A percentile compares a stretch with the other conserved stretches of the same genome.
These are phyloP conservation scores for Kalmusia sp. DNA, from an alignment of 2,329 filamentous ascomycete genomes.

Conservation along the genomic window DNA sequence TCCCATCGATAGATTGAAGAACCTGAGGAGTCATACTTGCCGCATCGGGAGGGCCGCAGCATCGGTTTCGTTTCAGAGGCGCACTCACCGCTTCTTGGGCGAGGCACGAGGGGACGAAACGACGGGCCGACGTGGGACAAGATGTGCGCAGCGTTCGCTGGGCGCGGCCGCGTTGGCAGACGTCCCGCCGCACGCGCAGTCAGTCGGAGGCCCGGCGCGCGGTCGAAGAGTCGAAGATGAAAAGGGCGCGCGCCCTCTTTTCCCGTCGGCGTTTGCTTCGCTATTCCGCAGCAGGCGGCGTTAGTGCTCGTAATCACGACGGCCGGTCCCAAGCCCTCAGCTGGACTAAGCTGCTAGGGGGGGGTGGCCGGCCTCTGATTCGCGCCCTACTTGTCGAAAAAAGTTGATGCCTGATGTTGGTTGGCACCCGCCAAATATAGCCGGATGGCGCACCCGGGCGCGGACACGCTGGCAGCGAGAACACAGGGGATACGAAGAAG, in stretches of 20 bases:
- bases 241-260: slow-evolving; percentile 41
- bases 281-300: slow-evolving; percentile 24
- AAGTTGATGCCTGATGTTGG: slow-evolving; percentile 16
- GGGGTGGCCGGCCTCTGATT: slow-evolving; percentile 22
- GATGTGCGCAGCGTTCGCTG: slow-evolving; percentile 1
- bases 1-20: slow-evolving; percentile 19
- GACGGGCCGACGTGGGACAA: neutral
- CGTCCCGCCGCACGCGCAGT: slow-evolving; percentile 1
- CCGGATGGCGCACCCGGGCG: neutral
- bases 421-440: slow-evolving; percentile 1
- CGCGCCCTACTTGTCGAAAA: slow-evolving; percentile 32
- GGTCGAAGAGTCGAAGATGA: too few relatives aligned
- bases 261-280: slow-evolving; percentile 26
- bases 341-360: slow-evolving; percentile 23
- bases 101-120: slow-evolving; percentile 7
- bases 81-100: slow-evolving; percentile 21
- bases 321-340: slow-evolving; percentile 30
- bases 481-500: too few relatives aligned
- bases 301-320: slow-evolving; percentile 35
- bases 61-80: slow-evolving; percentile 16
- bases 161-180: neutral
- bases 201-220: neutral
- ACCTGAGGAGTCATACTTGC: slow-evolving; percentile 19
- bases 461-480: neutral
- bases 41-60: slow-evolving; percentile 16